Evolutionary conservation across 1,139 yeast genomes (phyloP).

Genomic region (Yamadazyma sp.): DNA sequence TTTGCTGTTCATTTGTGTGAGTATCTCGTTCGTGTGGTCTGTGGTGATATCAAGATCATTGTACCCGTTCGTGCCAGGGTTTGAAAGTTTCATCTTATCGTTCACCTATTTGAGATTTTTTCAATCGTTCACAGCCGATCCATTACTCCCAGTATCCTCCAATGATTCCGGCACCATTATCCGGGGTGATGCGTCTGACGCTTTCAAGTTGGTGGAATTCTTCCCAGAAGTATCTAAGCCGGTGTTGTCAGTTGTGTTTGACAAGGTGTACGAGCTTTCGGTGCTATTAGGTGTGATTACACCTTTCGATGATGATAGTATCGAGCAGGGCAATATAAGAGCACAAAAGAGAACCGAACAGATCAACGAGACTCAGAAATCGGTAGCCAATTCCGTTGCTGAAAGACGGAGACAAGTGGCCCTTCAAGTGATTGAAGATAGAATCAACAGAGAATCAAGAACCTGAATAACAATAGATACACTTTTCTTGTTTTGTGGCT

Average conservation of each 20-base stretch:
- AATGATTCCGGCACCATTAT: conserved; percentile 30
- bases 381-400: conserved; percentile 59
- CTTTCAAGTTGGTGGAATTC: conserved; percentile 79
- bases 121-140: conserved; percentile 48
- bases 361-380: conserved; percentile 38
- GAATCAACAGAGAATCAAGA: conserved; percentile 43
- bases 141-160: conserved; percentile 39
- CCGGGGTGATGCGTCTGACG: conserved; percentile 87
- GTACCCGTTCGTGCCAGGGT: conserved; percentile 64
- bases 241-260: conserved; percentile 52
- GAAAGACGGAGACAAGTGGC: conserved; percentile 89
- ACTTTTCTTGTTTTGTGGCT: too few species aligned
- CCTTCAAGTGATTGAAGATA: conserved; percentile 75
- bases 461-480: too few species aligned
- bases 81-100: conserved; percentile 65
- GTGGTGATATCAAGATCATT: conserved; percentile 32
- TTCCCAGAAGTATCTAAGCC: conserved; percentile 65
- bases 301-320: conserved; percentile 68
- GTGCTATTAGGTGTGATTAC: conserved; percentile 57
- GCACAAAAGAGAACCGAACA: conserved; percentile 60
- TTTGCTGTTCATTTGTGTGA: conserved; percentile 62
- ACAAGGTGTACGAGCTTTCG: conserved; percentile 51
- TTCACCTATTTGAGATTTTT: conserved; percentile 78
- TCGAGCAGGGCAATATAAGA: conserved; percentile 71
- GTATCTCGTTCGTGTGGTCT: conserved; percentile 48